Percentiles rank a stretch among this genome's conserved stretches.
Conservation (phyloP, 202 grass and related monocot genomes). For the Tripidium arundinaceum region DNA sequence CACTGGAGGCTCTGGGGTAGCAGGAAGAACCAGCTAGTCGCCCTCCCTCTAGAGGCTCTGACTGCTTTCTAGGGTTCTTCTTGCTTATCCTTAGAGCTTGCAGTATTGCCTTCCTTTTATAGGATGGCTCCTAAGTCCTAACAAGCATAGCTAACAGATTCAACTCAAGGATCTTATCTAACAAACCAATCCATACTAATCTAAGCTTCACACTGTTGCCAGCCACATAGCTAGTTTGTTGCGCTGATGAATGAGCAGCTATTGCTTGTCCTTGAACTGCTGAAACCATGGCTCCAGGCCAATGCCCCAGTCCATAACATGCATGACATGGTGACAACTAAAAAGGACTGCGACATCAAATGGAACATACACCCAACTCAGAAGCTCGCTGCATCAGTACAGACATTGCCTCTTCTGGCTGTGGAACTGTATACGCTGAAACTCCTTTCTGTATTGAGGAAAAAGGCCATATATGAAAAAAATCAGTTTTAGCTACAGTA, state of each 20-base stretch:
- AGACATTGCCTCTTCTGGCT: constrained; percentile 81
- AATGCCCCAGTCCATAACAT: too few species aligned
- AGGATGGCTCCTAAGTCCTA: background rate
- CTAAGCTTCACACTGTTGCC: background rate
- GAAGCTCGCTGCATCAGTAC: constrained; percentile 68
- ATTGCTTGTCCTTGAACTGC: background rate
- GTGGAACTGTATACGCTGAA: constrained; percentile 72
- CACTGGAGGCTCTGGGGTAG: background rate
- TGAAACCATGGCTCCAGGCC: background rate
- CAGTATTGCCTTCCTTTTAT: background rate
- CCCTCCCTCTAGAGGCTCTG: background rate
- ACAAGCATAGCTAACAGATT: background rate
- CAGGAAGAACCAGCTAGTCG: background rate
- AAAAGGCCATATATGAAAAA: constrained; percentile 8
- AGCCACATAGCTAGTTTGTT: background rate
- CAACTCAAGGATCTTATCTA: background rate
- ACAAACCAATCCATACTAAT: background rate
- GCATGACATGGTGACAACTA: constrained; percentile 20
- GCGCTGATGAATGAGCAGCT: background rate
- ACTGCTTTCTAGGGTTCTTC: background rate
- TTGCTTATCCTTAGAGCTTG: background rate
- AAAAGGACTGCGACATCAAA: constrained; percentile 28
- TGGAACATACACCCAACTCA: constrained; percentile 80
- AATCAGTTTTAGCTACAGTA: constrained; percentile 15
- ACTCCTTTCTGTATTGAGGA: constrained; percentile 62